Conservation (phyloP, 495 filamentous ascomycete genomes). For the Articulospora tetracladia region DNA sequence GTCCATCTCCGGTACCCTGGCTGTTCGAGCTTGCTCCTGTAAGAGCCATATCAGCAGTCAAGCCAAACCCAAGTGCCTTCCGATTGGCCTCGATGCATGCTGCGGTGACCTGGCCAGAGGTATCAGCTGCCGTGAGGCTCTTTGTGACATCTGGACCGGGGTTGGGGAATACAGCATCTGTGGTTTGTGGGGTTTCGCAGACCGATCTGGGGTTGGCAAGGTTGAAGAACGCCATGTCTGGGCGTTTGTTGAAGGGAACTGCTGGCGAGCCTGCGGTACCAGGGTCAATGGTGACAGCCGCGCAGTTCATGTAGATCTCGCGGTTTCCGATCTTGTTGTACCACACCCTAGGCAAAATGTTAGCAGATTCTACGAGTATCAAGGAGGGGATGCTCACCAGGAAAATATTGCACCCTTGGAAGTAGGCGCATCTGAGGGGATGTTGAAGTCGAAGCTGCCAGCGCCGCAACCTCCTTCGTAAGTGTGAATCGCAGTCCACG, state of each 20-base stretch:
- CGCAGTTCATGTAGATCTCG: constrained; percentile 69
- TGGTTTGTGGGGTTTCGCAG: constrained; percentile 39
- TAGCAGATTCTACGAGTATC: constrained; percentile 5
- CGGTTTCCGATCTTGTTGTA: constrained; percentile 64
- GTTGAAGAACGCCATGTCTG: constrained; percentile 33
- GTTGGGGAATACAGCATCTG: constrained; percentile 59
- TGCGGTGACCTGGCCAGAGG: not conserved
- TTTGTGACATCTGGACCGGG: constrained; percentile 15
- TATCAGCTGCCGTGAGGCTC: not conserved
- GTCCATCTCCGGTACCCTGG: not conserved
- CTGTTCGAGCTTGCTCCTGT: not conserved
- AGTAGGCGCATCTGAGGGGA: constrained; percentile 56
- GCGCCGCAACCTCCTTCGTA: constrained; percentile 56
- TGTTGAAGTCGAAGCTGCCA: constrained; percentile 52
- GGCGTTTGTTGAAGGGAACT: constrained; percentile 45
- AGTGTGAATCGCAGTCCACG: constrained; percentile 62
- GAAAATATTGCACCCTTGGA: constrained; percentile 56
- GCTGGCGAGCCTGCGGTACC: constrained; percentile 26
- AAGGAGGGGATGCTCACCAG: constrained; percentile 30
- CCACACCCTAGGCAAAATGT: constrained; percentile 32
- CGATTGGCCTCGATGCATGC: not conserved
- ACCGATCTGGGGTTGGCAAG: not conserved
- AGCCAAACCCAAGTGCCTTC: not conserved
- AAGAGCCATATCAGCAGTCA: not conserved
- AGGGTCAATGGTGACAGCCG: constrained; percentile 48